Evolutionary conservation across 139 green algal genomes (phyloP).

Genomic region (Chlorella sp.): DNA sequence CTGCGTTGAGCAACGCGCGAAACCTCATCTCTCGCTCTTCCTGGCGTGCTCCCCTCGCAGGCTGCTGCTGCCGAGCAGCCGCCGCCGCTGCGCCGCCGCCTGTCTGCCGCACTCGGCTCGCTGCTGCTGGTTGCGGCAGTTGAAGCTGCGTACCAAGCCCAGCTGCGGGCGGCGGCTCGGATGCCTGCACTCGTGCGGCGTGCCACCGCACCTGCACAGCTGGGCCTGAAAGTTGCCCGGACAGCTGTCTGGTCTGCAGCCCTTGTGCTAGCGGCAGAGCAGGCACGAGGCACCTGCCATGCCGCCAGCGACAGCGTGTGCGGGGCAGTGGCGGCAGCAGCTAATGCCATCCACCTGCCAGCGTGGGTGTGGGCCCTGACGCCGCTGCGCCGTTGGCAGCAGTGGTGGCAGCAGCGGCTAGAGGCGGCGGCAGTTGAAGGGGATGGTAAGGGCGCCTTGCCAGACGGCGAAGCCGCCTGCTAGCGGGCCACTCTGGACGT

Average conservation of each 20-base stretch:
- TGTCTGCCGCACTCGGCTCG: neutral
- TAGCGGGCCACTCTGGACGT: too few relatives aligned
- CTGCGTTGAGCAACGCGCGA: too few relatives aligned
- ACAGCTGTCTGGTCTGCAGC: conserved; percentile 24
- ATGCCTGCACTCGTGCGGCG: neutral
- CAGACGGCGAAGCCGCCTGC: too few relatives aligned
- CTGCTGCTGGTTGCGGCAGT: conserved; percentile 13
- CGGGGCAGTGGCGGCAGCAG: neutral
- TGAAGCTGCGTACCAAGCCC: conserved; percentile 17
- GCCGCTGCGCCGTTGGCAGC: neutral
- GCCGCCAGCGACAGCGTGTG: neutral
- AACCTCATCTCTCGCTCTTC: too few relatives aligned
- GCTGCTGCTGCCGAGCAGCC: too few relatives aligned
- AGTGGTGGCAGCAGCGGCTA: neutral
- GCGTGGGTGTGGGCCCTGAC: neutral
- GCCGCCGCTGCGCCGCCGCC: neutral
- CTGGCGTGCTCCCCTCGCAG: too few relatives aligned
- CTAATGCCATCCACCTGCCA: neutral
- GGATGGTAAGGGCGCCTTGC: too few relatives aligned
- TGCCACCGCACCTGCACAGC: conserved; percentile 4
- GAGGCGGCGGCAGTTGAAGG: neutral
- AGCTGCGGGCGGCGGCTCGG: conserved; percentile 1
- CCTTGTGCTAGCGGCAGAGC: conserved; percentile 8
- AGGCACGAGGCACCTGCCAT: neutral
- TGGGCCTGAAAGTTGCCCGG: neutral